phyloP scores from a whole-genome alignment of 352 stramenopile species.

The Globisporangium spiculum region DNA sequence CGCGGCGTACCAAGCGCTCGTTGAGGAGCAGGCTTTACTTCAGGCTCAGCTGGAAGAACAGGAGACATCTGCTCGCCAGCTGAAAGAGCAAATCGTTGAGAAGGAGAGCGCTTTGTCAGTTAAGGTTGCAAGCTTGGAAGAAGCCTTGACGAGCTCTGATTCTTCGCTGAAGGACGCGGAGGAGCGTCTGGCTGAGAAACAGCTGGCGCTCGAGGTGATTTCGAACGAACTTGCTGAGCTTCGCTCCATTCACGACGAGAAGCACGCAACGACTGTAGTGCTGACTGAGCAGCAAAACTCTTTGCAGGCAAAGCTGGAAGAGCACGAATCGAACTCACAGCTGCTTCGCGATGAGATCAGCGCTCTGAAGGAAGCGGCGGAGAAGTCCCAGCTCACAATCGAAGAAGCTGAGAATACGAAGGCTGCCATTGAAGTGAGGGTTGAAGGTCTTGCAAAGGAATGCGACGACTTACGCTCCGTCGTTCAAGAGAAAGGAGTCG shows the following conservation, averaged over 20 bases:
- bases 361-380: background rate
- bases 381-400: background rate
- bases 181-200: constrained; percentile 10
- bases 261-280: background rate
- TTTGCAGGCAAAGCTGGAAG: constrained; percentile 5
- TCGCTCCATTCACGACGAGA: background rate
- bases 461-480: background rate
- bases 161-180: constrained; percentile 9
- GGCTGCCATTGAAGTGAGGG: background rate
- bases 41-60: background rate
- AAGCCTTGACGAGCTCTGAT: background rate
- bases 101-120: constrained; percentile 4
- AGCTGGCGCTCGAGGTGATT: constrained; percentile 1
- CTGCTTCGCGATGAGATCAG: background rate
- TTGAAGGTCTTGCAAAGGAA: background rate
- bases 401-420: background rate
- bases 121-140: constrained; percentile 1
- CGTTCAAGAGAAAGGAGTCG: background rate
- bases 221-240: constrained; percentile 4
- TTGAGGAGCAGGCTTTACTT: background rate
- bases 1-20: background rate
- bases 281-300: background rate
- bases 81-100: constrained; percentile 10
- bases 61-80: background rate
- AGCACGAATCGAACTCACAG: background rate